These are phyloP conservation scores for Gigaspora rosea DNA, from an alignment of 192 early-diverging fungal genomes.

Conservation along the genomic window DNA sequence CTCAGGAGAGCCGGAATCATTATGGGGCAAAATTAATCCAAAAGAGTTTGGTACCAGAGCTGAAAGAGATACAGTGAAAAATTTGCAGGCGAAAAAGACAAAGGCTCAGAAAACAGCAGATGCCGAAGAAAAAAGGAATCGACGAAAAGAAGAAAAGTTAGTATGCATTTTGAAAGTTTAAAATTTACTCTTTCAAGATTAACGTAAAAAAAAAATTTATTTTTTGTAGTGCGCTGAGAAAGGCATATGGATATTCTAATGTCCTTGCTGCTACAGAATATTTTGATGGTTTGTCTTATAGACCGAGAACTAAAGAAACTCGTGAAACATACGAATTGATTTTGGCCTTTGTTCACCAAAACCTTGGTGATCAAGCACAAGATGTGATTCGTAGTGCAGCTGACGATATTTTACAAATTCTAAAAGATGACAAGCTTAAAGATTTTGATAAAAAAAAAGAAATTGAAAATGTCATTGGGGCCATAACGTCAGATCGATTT, in stretches of 20 bases:
- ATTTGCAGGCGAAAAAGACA: constrained; percentile 69
- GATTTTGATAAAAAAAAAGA: constrained; percentile 89
- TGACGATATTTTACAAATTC: constrained; percentile 76
- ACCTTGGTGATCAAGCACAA: constrained; percentile 86
- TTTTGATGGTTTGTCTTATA: constrained; percentile 80
- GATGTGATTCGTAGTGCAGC: constrained; percentile 90
- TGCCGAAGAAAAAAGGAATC: constrained; percentile 54
- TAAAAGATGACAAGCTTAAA: constrained; percentile 83
- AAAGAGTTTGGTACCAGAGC: constrained; percentile 86
- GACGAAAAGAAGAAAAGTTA: constrained; percentile 62
- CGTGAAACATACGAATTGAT: constrained; percentile 86
- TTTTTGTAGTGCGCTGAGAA: constrained; percentile 42
- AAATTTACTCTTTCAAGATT: neutral
- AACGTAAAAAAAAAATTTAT: constrained; percentile 8
- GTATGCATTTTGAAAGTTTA: neutral
- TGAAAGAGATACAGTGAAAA: constrained; percentile 62
- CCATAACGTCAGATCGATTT: constrained; percentile 79
- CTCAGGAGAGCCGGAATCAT: constrained; percentile 91
- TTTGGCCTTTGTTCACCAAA: constrained; percentile 75
- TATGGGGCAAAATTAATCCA: constrained; percentile 83
- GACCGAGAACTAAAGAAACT: constrained; percentile 91
- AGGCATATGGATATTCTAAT: constrained; percentile 70
- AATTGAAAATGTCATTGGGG: constrained; percentile 74
- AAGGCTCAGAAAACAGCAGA: constrained; percentile 51
- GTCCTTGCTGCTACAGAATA: constrained; percentile 87